Base-by-base conservation (phyloP, 2,329 filamentous ascomycete species). In the Microcera coccophila region DNA sequence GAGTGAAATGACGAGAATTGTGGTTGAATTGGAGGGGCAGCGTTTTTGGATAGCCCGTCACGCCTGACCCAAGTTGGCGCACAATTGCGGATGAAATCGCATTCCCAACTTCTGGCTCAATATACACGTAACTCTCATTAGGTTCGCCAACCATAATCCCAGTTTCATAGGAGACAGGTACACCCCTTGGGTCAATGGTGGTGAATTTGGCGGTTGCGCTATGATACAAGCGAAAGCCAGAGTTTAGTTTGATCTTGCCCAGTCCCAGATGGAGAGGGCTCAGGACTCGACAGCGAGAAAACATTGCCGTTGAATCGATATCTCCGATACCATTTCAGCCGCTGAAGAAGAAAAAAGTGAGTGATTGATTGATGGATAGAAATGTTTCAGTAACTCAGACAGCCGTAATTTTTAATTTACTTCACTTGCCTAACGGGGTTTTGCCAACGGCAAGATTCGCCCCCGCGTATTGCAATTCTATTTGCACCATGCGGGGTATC, bases 81-180 rank as follows among this genome's bases (percentile, higher is more conserved):
- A 33, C 9, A 24, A 52, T 40, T 15, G 44, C 39, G 17, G 19
- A 39, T 43, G 18, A 40, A 7, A 52, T 45, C 3, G 49, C 41
- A 32, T 52, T 47, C 12, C 49, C 46, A 4, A 49, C 36, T 29
- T 52, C 41, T 18, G 47, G 46, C 19, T 47, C 41, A 39, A 52
- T 32, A 7, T 49, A 52, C 3, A 47, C 10, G 36, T 20, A 49
- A 19, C 11, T 44, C 18, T 49, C 44, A 15, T 33, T 16, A 31
- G 41, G 39, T 26, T 51, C 39, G 20, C 46, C 49, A 11, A 47
- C 21, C 39, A 41, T 49, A n/a, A 49, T 45, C 29, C 22, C 38
- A 14, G 44, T 49, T 14, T 52, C 37, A 14, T 7, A 37, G 17
- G 44, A 47, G n/a, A 35, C 26, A 40, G 38, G 37, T 14, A 18